These are phyloP conservation scores for Fusarium musae DNA, from an alignment of 2,329 filamentous ascomycete species.

Conservation along the genomic window DNA sequence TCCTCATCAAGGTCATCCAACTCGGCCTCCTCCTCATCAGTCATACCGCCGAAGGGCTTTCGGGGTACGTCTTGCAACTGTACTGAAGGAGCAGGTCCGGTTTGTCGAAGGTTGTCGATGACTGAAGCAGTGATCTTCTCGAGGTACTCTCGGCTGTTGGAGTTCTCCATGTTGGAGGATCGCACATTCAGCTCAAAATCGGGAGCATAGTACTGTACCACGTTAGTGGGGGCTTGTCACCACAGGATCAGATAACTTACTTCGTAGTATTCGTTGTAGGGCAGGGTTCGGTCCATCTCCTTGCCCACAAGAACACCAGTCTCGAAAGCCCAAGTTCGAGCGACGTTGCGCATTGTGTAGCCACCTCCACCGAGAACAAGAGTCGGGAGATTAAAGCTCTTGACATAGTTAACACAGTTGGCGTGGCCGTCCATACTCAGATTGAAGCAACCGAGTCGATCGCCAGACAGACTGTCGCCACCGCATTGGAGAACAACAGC, in stretches of 20 bases:
- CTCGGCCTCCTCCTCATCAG: conserved; percentile 74
- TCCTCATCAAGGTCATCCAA: conserved; percentile 82
- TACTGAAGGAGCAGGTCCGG: conserved; percentile 87
- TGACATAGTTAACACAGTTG: conserved; percentile 92
- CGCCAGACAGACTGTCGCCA: conserved; percentile 92
- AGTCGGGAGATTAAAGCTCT: conserved; percentile 83
- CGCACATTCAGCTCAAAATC: conserved; percentile 93
- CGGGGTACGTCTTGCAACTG: conserved; percentile 84
- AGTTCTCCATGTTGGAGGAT: conserved; percentile 89
- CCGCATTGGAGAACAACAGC: conserved; percentile 97
- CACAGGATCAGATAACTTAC: conserved; percentile 55
- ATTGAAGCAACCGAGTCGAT: conserved; percentile 96
- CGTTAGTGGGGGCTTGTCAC: conserved; percentile 35
- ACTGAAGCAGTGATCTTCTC: conserved; percentile 84
- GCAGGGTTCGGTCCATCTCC: conserved; percentile 82
- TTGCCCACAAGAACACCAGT: conserved; percentile 89
- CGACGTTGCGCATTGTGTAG: conserved; percentile 97
- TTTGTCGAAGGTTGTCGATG: conserved; percentile 86
- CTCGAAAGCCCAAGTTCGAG: conserved; percentile 96
- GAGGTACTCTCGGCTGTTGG: conserved; percentile 84
- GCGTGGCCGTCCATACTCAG: conserved; percentile 96
- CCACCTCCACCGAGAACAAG: conserved; percentile 95
- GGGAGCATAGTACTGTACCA: conserved; percentile 83
- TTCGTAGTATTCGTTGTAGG: conserved; percentile 96
- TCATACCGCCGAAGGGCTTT: conserved; percentile 69